Evolutionary conservation across 2,329 filamentous ascomycete species (phyloP).

Genomic region (Dactylellina sp.): DNA sequence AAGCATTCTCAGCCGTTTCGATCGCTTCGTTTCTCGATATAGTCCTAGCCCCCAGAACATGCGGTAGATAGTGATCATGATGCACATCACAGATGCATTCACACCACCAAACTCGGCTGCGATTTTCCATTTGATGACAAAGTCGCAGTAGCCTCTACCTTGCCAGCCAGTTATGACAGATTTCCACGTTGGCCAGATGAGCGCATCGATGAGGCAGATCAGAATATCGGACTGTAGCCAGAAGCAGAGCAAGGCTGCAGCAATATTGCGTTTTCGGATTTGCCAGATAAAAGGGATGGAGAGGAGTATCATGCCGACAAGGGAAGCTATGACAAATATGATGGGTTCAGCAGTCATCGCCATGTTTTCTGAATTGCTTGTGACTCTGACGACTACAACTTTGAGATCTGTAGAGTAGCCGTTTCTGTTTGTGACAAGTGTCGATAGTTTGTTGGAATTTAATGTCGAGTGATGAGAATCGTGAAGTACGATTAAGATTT

Average conservation of each 20-base stretch:
- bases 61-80: conserved; percentile 71
- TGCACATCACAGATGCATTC: conserved; percentile 69
- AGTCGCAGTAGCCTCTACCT: conserved; percentile 73
- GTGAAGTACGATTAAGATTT: conserved; percentile 11
- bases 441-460: background rate
- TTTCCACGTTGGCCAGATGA: conserved; percentile 74
- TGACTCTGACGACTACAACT: background rate
- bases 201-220: conserved; percentile 71
- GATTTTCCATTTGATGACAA: conserved; percentile 72
- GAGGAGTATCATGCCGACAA: conserved; percentile 66
- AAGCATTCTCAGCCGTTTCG: conserved; percentile 66
- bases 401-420: background rate
- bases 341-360: conserved; percentile 22
- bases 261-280: conserved; percentile 71
- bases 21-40: conserved; percentile 67
- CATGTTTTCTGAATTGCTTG: conserved; percentile 20
- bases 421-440: background rate
- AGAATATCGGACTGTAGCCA: conserved; percentile 71
- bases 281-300: conserved; percentile 73
- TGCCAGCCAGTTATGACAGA: conserved; percentile 68
- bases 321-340: conserved; percentile 55
- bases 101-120: conserved; percentile 68
- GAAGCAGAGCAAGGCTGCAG: conserved; percentile 70
- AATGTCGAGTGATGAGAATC: conserved; percentile 5
- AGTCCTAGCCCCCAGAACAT: conserved; percentile 71